These are phyloP conservation scores for Aspergillus jensenii DNA, from an alignment of 2,329 filamentous ascomycete species.

Conservation along the genomic window DNA sequence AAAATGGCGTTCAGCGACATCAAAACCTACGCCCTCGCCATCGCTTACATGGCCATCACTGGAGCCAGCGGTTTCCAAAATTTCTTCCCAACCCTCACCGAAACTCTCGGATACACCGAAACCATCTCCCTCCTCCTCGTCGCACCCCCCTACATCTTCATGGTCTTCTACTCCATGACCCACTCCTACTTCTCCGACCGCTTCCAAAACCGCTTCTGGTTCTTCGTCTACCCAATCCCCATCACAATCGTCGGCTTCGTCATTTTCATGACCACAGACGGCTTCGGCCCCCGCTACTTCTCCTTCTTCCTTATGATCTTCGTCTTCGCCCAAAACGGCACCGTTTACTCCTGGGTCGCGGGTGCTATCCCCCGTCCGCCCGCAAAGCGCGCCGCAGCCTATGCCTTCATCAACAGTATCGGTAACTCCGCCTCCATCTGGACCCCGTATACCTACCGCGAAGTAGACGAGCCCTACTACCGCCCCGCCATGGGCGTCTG, in stretches of 20 bases:
- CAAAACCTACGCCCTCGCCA: slow-evolving; percentile 47
- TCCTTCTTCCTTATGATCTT: slow-evolving; percentile 58
- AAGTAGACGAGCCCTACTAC: slow-evolving; percentile 41
- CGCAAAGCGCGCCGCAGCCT: slow-evolving; percentile 55
- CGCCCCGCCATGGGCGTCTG: slow-evolving; percentile 43
- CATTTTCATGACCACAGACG: slow-evolving; percentile 54
- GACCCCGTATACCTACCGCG: slow-evolving; percentile 51
- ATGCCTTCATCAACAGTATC: slow-evolving; percentile 57
- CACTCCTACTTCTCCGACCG: slow-evolving; percentile 49
- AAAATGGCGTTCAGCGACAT: slow-evolving; percentile 53
- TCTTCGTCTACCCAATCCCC: slow-evolving; percentile 54
- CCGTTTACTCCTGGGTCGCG: slow-evolving; percentile 51
- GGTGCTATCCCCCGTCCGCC: slow-evolving; percentile 53
- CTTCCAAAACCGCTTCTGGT: slow-evolving; percentile 50
- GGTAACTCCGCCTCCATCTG: slow-evolving; percentile 56
- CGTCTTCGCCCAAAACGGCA: slow-evolving; percentile 56
- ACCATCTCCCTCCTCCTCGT: slow-evolving; percentile 53
- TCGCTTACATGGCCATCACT: slow-evolving; percentile 51
- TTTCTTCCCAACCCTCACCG: slow-evolving; percentile 56
- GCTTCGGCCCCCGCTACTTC: slow-evolving; percentile 57
- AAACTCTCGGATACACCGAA: slow-evolving; percentile 44
- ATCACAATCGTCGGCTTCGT: slow-evolving; percentile 53
- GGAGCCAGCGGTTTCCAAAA: slow-evolving; percentile 55
- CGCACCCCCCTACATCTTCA: slow-evolving; percentile 56
- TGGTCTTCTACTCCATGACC: slow-evolving; percentile 49